Conservation (phyloP, 1,139 yeast genomes). For the Candida sojae region DNA sequence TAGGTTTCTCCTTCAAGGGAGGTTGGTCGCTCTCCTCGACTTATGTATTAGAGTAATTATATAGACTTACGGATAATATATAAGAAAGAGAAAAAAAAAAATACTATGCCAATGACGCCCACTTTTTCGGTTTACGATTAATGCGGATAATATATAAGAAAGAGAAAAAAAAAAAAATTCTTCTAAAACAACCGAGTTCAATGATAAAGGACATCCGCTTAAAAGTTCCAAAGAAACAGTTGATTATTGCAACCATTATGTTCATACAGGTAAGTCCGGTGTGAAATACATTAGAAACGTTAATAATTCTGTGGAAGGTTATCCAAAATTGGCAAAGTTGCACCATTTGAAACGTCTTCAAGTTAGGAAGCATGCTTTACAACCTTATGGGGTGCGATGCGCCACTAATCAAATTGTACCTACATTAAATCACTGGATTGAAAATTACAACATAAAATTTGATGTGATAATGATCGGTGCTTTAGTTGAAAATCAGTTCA, state of each 20-base stretch:
- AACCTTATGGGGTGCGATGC: slow-evolving; percentile 67
- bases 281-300: slow-evolving; percentile 65
- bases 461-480: slow-evolving; percentile 95
- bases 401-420: slow-evolving; percentile 54
- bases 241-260: slow-evolving; percentile 71
- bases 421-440: slow-evolving; percentile 62
- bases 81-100: too few species aligned
- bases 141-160: too few species aligned
- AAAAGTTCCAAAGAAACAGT: slow-evolving; percentile 30
- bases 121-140: too few species aligned
- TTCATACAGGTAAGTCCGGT: slow-evolving; percentile 62
- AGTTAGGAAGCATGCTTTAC: slow-evolving; percentile 47
- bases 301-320: slow-evolving; percentile 70
- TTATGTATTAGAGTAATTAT: too few species aligned
- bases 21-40: too few species aligned
- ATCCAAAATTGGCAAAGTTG: slow-evolving; percentile 75
- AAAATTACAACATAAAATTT: slow-evolving; percentile 57
- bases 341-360: slow-evolving; percentile 63
- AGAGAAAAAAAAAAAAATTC: too few species aligned
- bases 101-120: too few species aligned
- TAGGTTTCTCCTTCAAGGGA: too few species aligned
- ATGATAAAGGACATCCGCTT: too few species aligned
- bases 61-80: too few species aligned
- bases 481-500: slow-evolving; percentile 67
- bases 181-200: too few species aligned